phyloP scores from a whole-genome alignment of 805 yeast genomes.

The Yamadazyma nakazawae region DNA sequence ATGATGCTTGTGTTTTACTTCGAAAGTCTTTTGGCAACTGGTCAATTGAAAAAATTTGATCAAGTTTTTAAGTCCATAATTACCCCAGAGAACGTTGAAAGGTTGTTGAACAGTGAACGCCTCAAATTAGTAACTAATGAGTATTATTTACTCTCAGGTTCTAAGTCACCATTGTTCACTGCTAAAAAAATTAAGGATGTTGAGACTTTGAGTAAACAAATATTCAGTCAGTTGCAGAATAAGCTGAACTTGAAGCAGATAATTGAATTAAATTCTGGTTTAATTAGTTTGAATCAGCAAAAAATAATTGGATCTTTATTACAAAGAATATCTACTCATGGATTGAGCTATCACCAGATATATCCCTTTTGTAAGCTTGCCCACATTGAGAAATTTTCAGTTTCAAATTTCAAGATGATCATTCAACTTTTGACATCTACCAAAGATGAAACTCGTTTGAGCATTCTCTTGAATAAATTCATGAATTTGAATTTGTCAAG shows the following conservation, averaged over 20 bases:
- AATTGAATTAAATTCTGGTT: conserved; percentile 1
- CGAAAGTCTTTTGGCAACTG: conserved; percentile 1
- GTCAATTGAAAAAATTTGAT: not conserved
- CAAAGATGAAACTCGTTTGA: conserved; percentile 22
- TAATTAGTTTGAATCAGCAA: conserved; percentile 12
- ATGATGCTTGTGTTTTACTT: not conserved
- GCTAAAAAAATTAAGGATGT: conserved; percentile 3
- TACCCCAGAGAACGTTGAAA: conserved; percentile 1
- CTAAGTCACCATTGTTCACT: not conserved
- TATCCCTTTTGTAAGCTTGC: conserved; percentile 24
- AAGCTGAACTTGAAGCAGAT: conserved; percentile 1
- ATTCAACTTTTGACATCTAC: conserved; percentile 24
- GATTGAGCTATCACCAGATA: conserved; percentile 1
- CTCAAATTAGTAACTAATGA: conserved; percentile 5
- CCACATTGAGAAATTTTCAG: conserved; percentile 17
- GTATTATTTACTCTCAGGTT: conserved; percentile 2
- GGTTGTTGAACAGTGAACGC: not conserved
- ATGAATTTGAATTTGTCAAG: conserved; percentile 16
- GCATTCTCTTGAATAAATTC: conserved; percentile 26
- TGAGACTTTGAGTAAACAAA: not conserved
- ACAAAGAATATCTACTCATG: not conserved
- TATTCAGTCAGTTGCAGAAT: conserved; percentile 6
- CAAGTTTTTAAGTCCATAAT: conserved; percentile 1
- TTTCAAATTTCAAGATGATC: conserved; percentile 21
- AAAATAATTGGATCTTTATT: conserved; percentile 5